Evolutionary conservation across 2,329 filamentous ascomycete genomes (phyloP), one percentile per base, ranked within the genome.

Genomic region (Amauroascus niger): DNA sequence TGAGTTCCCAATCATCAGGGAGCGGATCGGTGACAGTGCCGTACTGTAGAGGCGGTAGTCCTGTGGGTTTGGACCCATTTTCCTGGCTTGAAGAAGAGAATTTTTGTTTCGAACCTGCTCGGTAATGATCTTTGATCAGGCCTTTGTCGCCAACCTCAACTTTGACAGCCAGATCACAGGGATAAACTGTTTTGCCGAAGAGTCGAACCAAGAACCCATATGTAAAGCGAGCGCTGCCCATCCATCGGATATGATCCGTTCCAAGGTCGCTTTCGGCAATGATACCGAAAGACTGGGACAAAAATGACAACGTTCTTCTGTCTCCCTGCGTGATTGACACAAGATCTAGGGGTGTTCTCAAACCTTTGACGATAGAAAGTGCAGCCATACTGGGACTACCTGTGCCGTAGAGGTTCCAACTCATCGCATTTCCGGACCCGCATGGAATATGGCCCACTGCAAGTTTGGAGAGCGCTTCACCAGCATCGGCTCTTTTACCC

Each of bases 361-460:
- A 72, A 9, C 89, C 91, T 68, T 98, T 98, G 63, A 96, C 80
- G 45, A 96, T 83, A 22, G 82, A 84, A 57, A 97, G 73, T 0
- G 91, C 88, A 0, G 90, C 88, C 44, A 87, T 68, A 56, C 82
- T 86, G 7, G 86, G 79, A 58, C 80, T 82, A 58, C 84, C 79
- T 0, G 89, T 90, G 4, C 91, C 93, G 60, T 88, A 88, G 45
- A 94, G 72, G 67, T 96, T 97, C 73, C 86, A 84, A 58, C 87
- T 87, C 82, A 97, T 86, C 20, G 88, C 93, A 68, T 98, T 98
- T 5, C 93, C 93, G 48, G 87, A 93, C 13, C 93, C 93, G 65
- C 90, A 95, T 1, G 93, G 93, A 33, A 98, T 77, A 64, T 95
- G 88, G 20, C 83, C 84, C 1, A 98, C 82, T 0, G 93, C 87